Base-by-base conservation (phyloP, 2,329 filamentous ascomycete species). In the Elsinoe perseae region DNA sequence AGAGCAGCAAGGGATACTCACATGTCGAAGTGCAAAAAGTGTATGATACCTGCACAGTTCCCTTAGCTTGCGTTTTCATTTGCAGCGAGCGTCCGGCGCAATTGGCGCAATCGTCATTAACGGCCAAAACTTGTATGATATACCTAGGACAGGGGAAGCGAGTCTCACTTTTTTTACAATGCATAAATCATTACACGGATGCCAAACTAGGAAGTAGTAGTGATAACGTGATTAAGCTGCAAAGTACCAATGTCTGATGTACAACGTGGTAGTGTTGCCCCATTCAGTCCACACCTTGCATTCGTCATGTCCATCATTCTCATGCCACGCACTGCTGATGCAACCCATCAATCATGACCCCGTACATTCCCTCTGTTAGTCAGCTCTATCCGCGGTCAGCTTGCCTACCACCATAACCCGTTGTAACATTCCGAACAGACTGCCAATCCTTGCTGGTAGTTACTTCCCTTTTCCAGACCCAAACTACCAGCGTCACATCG, bases 121-220 rank as follows among this genome's bases (percentile, higher is more conserved):
- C 40, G 40, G 40, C 40, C 40, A 44, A 44, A 44, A 44, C 20
- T 12, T 44, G 40, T 44, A 44, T 44, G 40, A 44, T 44, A 44
- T 44, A 44, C 40, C 40, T 42, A 20, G 9, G 10, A 20, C 38
- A 42, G 38, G 25, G n/a, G 20, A 12, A 44, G 40, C 40, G 23
- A 44, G 25, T 25, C 18, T 18, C n/a, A 27, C 10, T 44, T 27
- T 23, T 12, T 18, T 25, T 12, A 27, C 10, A 2, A 25, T n/a
- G 34, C 4, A 21, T 4, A 23, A 25, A 5, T 2, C 20, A 27
- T 12, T 44, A n/a, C 18, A 27, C 14, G 7, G 20, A 25, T 14
- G 20, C 23, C 20, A 8, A 10, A 23, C 12, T 9, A 36, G n/a
- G 32, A 44, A 25, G 21, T 23, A 25, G 23, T 27, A 9, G 20